These are phyloP conservation scores for Hanseniaspora clermontiae DNA, from an alignment of 805 yeast genomes.

Conservation along the genomic window DNA sequence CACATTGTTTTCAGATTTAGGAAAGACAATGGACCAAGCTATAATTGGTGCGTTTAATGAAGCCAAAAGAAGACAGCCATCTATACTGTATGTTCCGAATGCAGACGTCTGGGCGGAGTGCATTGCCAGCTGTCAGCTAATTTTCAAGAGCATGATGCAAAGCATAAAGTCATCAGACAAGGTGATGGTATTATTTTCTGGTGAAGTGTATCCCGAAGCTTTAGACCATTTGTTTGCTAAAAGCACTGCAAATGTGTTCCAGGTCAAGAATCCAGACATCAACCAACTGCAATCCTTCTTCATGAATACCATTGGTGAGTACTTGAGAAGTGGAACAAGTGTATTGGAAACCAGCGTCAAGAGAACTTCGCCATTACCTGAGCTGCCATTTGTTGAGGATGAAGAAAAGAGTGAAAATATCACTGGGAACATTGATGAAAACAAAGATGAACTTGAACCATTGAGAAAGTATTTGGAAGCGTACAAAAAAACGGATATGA, in stretches of 20 bases:
- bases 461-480: constrained; percentile 36
- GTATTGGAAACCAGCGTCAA: constrained; percentile 56
- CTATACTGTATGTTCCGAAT: constrained; percentile 73
- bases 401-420: constrained; percentile 18
- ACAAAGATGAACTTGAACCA: constrained; percentile 1
- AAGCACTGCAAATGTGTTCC: constrained; percentile 30
- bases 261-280: constrained; percentile 37
- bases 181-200: constrained; percentile 41
- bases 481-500: constrained; percentile 52
- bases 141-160: constrained; percentile 45
- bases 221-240: constrained; percentile 42
- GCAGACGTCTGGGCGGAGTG: constrained; percentile 68
- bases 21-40: constrained; percentile 69
- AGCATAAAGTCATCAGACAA: constrained; percentile 59
- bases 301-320: constrained; percentile 33
- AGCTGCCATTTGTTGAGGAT: constrained; percentile 27
- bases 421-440: constrained; percentile 26
- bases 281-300: constrained; percentile 49
- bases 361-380: constrained; percentile 31
- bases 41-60: constrained; percentile 76
- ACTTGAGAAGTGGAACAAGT: constrained; percentile 54
- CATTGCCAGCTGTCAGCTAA: constrained; percentile 51
- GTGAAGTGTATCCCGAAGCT: constrained; percentile 46
- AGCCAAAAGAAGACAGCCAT: constrained; percentile 79
- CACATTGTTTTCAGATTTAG: constrained; percentile 60